Evolutionary conservation across 768 basidiomycete genomes (phyloP), one percentile per base, ranked within the genome.

Genomic region (Trametes punicea): DNA sequence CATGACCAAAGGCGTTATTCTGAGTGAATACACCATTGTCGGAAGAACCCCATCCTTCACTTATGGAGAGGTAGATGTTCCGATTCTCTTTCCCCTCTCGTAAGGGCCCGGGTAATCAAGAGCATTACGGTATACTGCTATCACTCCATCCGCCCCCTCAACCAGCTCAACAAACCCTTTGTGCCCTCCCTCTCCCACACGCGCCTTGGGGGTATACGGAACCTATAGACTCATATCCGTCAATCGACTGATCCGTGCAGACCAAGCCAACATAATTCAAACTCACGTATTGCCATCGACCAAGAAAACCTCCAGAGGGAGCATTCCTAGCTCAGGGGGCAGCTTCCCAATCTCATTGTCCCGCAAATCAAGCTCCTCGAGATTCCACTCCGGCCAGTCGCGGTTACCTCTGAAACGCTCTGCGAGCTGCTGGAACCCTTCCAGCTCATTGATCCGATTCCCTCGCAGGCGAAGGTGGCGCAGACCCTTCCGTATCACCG

Each of bases 121-220:
- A 29, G 26, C 16, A 7, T 6, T 18, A 16, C n/a, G 18, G 25
- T 39, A 50, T 38, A 7, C 16, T 16, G 25, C 21, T 20, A 30
- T 73, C 64, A 84, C 60, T 89, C 87, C 42, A 91, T 78, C 58
- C 90, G 77, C 16, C 86, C 87, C 49, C 86, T 77, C 64, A 93
- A 68, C 90, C 90, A 93, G 56, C 79, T 84, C 73, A 91, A 64
- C 51, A 92, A 64, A 2, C 90, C 90, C 62, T 88, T 90, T 18
- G 89, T 91, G 2, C 90, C 90, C 65, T 93, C 90, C 42, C 89
- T 76, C 67, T 93, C 91, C 90, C 90, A 93, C 9, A 93, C 84
- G 20, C 85, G 77, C 59, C 90, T 76, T 55, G 85, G 82, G 0
- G 90, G 90, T 18, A 90, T 83, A 26, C 90, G 85, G 75, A 93